phyloP scores from a whole-genome alignment of 2,329 filamentous ascomycete genomes.

The Bipolaris zeicola region DNA sequence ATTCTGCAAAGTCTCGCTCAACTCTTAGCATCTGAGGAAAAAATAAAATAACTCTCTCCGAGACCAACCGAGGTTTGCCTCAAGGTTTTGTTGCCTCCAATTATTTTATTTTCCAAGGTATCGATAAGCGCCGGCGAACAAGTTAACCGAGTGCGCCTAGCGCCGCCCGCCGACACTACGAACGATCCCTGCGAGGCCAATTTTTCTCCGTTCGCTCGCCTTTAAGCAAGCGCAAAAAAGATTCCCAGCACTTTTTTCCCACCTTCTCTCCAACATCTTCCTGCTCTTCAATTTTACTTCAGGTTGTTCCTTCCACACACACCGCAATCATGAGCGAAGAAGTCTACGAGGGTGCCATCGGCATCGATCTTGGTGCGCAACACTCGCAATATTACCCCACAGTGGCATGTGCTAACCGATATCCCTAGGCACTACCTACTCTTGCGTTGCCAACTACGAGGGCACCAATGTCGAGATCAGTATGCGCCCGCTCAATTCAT shows the following conservation, averaged over 20 bases:
- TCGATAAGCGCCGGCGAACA: slow-evolving; percentile 17
- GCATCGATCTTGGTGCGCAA: slow-evolving; percentile 92
- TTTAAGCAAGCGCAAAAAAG: slow-evolving; percentile 21
- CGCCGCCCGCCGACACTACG: slow-evolving; percentile 14
- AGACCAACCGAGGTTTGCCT: not conserved
- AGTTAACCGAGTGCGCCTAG: slow-evolving; percentile 17
- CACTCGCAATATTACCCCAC: slow-evolving; percentile 33
- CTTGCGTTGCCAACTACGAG: slow-evolving; percentile 99
- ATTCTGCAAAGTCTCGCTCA: not conserved
- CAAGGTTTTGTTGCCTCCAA: not conserved
- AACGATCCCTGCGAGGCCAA: slow-evolving; percentile 17
- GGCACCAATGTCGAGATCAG: slow-evolving; percentile 99
- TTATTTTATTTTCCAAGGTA: slow-evolving; percentile 6
- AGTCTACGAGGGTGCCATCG: slow-evolving; percentile 99
- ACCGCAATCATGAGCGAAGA: slow-evolving; percentile 84
- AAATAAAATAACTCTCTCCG: not conserved
- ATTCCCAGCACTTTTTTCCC: slow-evolving; percentile 30
- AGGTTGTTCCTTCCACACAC: slow-evolving; percentile 36
- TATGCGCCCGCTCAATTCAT: slow-evolving; percentile 52
- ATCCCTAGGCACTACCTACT: slow-evolving; percentile 91
- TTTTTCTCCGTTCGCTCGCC: slow-evolving; percentile 21
- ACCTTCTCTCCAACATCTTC: slow-evolving; percentile 40
- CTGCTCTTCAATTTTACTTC: slow-evolving; percentile 32
- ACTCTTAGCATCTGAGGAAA: not conserved
- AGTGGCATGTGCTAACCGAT: slow-evolving; percentile 42